phyloP scores from a whole-genome alignment of 1,139 yeast genomes.

The Scheffersomyces segobiensis region DNA sequence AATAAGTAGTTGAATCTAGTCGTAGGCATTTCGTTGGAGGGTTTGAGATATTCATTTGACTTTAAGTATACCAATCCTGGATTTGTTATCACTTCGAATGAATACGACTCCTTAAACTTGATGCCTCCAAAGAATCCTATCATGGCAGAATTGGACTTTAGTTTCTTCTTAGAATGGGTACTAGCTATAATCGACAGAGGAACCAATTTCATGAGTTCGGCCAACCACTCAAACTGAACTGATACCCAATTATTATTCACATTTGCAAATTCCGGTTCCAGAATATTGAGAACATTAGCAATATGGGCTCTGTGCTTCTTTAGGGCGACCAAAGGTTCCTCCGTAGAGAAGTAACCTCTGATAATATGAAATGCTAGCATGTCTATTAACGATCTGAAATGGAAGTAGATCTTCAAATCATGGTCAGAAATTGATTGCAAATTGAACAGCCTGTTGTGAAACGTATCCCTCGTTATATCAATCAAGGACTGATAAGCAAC shows the following conservation, averaged over 20 bases:
- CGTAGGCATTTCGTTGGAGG: conserved; percentile 1
- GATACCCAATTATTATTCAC: conserved; percentile 40
- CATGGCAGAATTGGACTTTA: conserved; percentile 8
- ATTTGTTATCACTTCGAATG: conserved; percentile 26
- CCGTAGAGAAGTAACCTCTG: conserved; percentile 60
- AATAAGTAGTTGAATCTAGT: conserved; percentile 6
- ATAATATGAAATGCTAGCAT: conserved; percentile 62
- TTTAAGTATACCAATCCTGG: conserved; percentile 31
- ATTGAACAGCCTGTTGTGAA: conserved; percentile 14
- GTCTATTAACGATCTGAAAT: conserved; percentile 54
- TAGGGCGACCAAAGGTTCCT: conserved; percentile 59
- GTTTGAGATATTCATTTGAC: conserved; percentile 17
- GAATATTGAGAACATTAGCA: conserved; percentile 31
- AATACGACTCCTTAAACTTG: conserved; percentile 22
- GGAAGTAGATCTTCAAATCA: conserved; percentile 29
- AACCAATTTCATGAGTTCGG: conserved; percentile 49
- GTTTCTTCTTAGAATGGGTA: conserved; percentile 4
- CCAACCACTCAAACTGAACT: conserved; percentile 54
- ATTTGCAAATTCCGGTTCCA: conserved; percentile 9
- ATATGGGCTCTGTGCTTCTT: conserved; percentile 67
- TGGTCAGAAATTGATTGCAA: conserved; percentile 23
- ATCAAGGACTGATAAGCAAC: conserved; percentile 34
- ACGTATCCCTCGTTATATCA: conserved; percentile 22
- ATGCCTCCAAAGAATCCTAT: conserved; percentile 36
- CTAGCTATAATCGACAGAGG: conserved; percentile 44